Base-by-base conservation (phyloP, 805 yeast species). In the Alloascoidea africana region DNA sequence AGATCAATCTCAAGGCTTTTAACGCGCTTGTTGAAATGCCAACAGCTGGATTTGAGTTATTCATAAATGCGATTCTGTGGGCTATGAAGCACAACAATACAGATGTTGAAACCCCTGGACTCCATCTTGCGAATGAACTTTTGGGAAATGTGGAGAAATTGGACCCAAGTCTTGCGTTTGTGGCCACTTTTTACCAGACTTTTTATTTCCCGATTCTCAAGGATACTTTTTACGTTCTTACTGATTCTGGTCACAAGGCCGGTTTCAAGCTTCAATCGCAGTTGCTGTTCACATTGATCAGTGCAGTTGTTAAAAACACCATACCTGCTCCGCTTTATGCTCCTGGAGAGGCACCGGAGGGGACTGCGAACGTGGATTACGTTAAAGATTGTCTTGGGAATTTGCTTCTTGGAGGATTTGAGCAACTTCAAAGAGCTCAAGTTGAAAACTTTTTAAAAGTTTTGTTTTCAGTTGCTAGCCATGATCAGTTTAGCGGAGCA, bases 21-120 rank as follows among this genome's bases (percentile, higher is more conserved):
- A 70, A 73, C 41, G 94, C 96, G 1, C 67, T 91, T 46, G 65
- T 85, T 42, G 82, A 85, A 56, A 69, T 91, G 45, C 93, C 96
- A 5, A 89, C 93, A 2, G 86, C 76, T 44, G 94, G 94, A 16
- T 89, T 91, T 69, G 86, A 82, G 53, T 70, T 85, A 41, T 79
- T 91, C 40, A 76, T 91, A 42, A 89, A 86, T 59, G 94, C 97
- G 2, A 87, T 94, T 35, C 66, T 91, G 51, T 91, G 99, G 99
- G 96, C 97, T 0, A 83, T 91, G 58, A 89, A 91, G 60, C 99
- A 91, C 58, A 91, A 87, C 52, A 87, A 91, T 59, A 76, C 97
- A 56, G 97, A 89, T 39, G 96, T 91, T 39, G 98, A 91, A 58
- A 87, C 80, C 44, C 78, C 78, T 39, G 99, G 98, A 17, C 70